Percentiles rank a stretch among this genome's conserved stretches.
Conservation (phyloP, 2,329 filamentous ascomycete genomes). For the Colletotrichum horii region DNA sequence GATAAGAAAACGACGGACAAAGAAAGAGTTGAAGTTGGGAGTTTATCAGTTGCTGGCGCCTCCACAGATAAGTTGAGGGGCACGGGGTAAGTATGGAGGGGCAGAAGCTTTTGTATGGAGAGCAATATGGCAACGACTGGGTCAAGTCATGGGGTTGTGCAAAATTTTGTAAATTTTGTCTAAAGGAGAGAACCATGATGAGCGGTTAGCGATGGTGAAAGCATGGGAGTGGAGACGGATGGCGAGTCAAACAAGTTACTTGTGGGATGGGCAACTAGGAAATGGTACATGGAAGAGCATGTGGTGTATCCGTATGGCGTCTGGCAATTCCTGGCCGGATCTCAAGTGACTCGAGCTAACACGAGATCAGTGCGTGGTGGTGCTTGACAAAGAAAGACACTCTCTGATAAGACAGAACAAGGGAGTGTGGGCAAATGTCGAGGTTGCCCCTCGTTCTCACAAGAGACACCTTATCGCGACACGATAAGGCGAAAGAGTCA, state of each 20-base stretch:
- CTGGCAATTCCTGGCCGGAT: not conserved
- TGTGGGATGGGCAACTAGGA: not conserved
- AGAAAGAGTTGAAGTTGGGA: not conserved
- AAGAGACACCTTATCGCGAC: not conserved
- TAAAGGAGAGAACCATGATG: slow-evolving; percentile 11
- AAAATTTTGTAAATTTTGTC: slow-evolving; percentile 21
- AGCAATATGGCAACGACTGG: slow-evolving; percentile 6
- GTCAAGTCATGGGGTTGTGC: slow-evolving; percentile 13
- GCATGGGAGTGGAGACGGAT: slow-evolving; percentile 19
- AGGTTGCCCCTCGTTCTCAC: not conserved
- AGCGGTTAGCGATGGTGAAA: slow-evolving; percentile 19
- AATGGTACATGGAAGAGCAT: not conserved
- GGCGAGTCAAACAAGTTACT: slow-evolving; percentile 19
- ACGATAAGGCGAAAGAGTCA: not conserved
- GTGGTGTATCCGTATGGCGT: not conserved
- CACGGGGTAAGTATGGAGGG: slow-evolving; percentile 16
- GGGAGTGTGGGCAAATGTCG: slow-evolving; percentile 7
- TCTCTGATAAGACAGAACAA: slow-evolving; percentile 10
- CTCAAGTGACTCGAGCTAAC: not conserved
- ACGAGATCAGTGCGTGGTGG: slow-evolving; percentile 2
- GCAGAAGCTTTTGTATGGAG: slow-evolving; percentile 16
- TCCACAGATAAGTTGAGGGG: slow-evolving; percentile 17
- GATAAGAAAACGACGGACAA: not conserved
- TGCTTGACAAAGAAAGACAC: not conserved
- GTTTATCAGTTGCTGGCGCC: slow-evolving; percentile 4